phyloP scores from a whole-genome alignment of 768 basidiomycete species.

The Hydnomerulius pinastri region DNA sequence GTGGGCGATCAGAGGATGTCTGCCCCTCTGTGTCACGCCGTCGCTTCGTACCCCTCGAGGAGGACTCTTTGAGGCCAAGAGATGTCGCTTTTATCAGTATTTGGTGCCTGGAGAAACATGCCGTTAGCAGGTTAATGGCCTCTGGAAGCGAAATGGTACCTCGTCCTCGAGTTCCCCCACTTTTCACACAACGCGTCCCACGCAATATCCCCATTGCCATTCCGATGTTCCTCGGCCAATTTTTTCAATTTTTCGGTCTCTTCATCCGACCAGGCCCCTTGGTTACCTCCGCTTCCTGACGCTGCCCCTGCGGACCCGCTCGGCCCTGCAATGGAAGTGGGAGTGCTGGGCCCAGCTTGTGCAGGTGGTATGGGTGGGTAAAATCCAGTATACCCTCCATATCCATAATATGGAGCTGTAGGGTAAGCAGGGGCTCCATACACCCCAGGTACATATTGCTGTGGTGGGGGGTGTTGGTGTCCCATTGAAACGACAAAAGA shows the following conservation, averaged over 20 bases:
- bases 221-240: constrained; percentile 67
- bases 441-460: constrained; percentile 43
- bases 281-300: constrained; percentile 46
- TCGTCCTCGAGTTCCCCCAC: constrained; percentile 74
- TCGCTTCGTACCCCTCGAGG: constrained; percentile 62
- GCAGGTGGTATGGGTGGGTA: constrained; percentile 28
- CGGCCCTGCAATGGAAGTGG: constrained; percentile 29
- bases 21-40: constrained; percentile 48
- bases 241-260: constrained; percentile 70
- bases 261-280: constrained; percentile 79
- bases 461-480: constrained; percentile 48
- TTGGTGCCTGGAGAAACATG: constrained; percentile 57
- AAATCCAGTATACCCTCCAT: constrained; percentile 40
- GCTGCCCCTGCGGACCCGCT: constrained; percentile 18
- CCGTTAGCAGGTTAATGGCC: constrained; percentile 6
- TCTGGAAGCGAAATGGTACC: constrained; percentile 42
- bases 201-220: constrained; percentile 52
- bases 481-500: constrained; percentile 74
- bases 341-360: constrained; percentile 26
- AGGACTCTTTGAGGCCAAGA: constrained; percentile 78
- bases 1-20: constrained; percentile 23
- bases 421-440: constrained; percentile 48
- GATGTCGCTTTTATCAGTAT: constrained; percentile 80
- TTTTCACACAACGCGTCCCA: constrained; percentile 79
- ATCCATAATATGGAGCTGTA: constrained; percentile 64